Evolutionary conservation across 2,329 filamentous ascomycete genomes (phyloP), one percentile per base, ranked within the genome.

Genomic region (Colletotrichum eremochloae): DNA sequence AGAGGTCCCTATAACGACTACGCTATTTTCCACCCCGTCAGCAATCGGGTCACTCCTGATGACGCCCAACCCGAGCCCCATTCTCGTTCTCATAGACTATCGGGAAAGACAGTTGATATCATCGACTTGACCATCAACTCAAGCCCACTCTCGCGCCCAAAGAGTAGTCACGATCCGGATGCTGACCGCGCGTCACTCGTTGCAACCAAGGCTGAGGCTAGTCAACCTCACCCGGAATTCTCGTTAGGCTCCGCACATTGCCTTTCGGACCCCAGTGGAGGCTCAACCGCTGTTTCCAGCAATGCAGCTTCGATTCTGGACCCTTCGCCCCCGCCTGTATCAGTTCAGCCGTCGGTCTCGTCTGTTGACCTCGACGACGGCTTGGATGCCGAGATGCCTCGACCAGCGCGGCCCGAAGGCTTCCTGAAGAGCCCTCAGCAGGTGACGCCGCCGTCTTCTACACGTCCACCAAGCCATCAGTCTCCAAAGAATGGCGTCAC

Each of bases 401-500:
- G 68, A 60, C 71, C 50, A 9, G 8, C 48, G 33, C 60, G 48
- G 61, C 33, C 55, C 15, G 67, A 69, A 14, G 67, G 55, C 57
- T 48, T 50, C 55, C 46, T 69, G 24, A 55, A 60, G 50, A 61
- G 46, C 36, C 36, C 68, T 48, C 63, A 72, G 63, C 70, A 69
- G 50, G 42, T 66, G 36, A 74, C 69, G 14, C 73, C 70, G 48
- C 76, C 58, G 20, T 73, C 70, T 20, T 74, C 72, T 14, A 70
- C 57, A 33, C 72, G 72, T 8, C 48, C 63, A 29, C 70, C 36
- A n/a, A 73, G 61, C 52, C 76, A 78, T 50, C 76, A 77, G 67
- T 81, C 78, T 5, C 78, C 80, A 4, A 79, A 77, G 69, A 53
- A 71, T 55, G 48, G 31, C 52, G 40, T 56, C 52, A 48, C 42